Percentiles rank a stretch among this genome's conserved stretches.
Evolutionary conservation across 768 basidiomycete species (phyloP).

Genomic region (Daedaleopsis sinensis): DNA sequence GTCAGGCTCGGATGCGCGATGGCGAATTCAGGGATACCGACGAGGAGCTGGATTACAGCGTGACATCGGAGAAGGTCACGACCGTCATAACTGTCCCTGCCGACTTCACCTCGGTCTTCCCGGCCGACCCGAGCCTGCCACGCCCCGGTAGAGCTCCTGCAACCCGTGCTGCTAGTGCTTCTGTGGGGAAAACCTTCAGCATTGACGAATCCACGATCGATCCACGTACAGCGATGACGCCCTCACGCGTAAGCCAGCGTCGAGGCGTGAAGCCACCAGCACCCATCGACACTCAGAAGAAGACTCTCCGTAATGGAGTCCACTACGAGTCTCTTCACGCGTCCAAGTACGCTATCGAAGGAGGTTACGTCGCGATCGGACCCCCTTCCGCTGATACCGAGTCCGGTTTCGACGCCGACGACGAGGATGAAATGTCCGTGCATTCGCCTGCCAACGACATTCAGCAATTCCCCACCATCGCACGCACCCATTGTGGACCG

Average conservation of each 20-base stretch:
- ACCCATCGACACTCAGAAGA: slow-evolving; percentile 7
- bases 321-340: not conserved
- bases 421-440: not conserved
- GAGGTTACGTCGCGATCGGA: slow-evolving; percentile 2
- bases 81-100: not conserved
- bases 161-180: not conserved
- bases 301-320: not conserved
- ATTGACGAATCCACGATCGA: not conserved
- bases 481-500: no score
- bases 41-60: slow-evolving; percentile 5
- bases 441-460: not conserved
- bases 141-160: not conserved
- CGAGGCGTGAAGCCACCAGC: slow-evolving; percentile 4
- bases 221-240: not conserved
- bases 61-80: not conserved
- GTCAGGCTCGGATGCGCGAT: slow-evolving; percentile 14
- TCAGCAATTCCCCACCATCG: not conserved
- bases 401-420: slow-evolving; percentile 15
- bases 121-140: not conserved
- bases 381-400: not conserved
- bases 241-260: slow-evolving; percentile 14
- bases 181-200: not conserved
- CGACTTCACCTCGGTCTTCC: not conserved
- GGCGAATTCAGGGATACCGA: slow-evolving; percentile 11
- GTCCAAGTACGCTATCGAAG: slow-evolving; percentile 9